Conservation (phyloP, 306 rosid species). For the Urtica urens region DNA sequence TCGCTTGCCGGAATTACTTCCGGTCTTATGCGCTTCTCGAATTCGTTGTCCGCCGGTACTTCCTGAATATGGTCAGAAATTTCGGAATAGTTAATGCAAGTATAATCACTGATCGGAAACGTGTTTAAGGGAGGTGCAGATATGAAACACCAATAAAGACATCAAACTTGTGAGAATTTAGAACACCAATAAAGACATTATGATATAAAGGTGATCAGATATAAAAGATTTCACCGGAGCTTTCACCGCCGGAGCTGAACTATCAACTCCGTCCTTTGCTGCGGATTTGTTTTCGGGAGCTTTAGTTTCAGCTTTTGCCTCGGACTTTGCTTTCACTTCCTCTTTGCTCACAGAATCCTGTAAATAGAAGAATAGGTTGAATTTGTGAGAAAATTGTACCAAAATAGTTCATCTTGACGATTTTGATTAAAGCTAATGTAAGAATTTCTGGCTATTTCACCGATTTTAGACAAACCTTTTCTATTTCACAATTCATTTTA, state of each 20-base stretch:
- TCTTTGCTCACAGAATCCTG: slow-evolving; percentile 35
- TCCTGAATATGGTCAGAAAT: slow-evolving; percentile 32
- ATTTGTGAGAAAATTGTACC: no score
- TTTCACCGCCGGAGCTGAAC: slow-evolving; percentile 38
- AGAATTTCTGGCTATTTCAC: no score
- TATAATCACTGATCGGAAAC: background rate
- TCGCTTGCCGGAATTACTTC: slow-evolving; percentile 87
- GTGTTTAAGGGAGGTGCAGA: background rate
- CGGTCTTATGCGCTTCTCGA: slow-evolving; percentile 90
- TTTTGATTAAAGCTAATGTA: no score
- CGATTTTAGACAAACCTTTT: no score
- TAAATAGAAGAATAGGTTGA: background rate
- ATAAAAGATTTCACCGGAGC: no score
- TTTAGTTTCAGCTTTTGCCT: slow-evolving; percentile 30
- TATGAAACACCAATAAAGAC: background rate
- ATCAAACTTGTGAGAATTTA: background rate
- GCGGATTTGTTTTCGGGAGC: slow-evolving; percentile 35
- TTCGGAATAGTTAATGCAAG: background rate
- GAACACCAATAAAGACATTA: slow-evolving; percentile 7
- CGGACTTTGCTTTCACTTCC: slow-evolving; percentile 26
- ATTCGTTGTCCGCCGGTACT: slow-evolving; percentile 74
- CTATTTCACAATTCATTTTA: no score
- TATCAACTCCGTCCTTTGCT: slow-evolving; percentile 32
- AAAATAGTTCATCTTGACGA: no score
- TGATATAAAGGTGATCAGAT: no score